phyloP scores from a whole-genome alignment of 345 rosid genomes.

The Salix purpurea region DNA sequence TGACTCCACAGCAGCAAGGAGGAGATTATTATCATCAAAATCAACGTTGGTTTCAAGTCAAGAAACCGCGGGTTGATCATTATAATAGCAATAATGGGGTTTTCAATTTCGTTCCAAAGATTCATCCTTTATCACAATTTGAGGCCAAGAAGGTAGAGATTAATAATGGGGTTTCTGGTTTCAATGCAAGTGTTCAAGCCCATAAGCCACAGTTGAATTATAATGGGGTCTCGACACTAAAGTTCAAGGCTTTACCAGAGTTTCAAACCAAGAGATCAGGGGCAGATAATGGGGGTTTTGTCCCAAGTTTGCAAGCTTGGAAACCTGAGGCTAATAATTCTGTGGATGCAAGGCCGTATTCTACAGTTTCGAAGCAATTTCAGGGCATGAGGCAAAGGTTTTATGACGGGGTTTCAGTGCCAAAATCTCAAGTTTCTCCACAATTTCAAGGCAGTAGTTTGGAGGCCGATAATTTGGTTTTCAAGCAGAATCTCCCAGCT shows the following conservation, averaged over 20 bases:
- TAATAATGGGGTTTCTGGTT: not conserved
- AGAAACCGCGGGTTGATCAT: not conserved
- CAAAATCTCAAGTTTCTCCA: not conserved
- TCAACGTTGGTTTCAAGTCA: not conserved
- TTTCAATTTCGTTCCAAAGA: not conserved
- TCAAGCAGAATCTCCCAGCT: not conserved
- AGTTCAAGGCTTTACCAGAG: not conserved
- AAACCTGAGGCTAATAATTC: not conserved
- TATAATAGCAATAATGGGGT: not conserved
- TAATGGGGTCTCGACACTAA: not conserved
- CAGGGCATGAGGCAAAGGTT: not conserved
- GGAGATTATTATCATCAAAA: not conserved
- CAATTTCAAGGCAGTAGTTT: not conserved
- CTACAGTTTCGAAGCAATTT: not conserved
- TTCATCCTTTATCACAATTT: not conserved
- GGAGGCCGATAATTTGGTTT: not conserved
- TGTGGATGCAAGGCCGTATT: not conserved
- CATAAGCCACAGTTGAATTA: not conserved
- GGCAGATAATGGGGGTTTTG: not conserved
- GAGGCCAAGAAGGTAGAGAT: not conserved
- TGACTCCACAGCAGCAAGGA: not conserved
- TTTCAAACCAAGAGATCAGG: not conserved
- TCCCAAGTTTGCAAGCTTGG: not conserved
- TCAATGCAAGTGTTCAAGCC: not conserved
- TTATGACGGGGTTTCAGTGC: not conserved